Conservation (phyloP, 176 grass and related monocot species). For the Triticum monococcum region DNA sequence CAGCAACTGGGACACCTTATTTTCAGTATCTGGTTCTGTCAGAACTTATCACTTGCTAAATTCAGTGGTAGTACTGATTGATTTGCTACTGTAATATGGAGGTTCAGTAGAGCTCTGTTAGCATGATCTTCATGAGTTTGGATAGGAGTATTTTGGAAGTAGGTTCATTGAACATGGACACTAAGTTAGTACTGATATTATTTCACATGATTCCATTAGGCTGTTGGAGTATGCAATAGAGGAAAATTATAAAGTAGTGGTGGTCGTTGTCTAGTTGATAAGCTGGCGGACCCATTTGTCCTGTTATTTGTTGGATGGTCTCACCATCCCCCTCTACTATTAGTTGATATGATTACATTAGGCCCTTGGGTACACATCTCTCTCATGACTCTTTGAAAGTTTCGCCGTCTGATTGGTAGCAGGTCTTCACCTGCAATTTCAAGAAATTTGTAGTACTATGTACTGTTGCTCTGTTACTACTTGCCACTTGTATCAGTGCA, state of each 20-base stretch:
- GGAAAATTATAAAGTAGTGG: background rate
- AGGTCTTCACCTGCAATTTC: conserved; percentile 3
- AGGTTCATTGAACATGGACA: conserved; percentile 40
- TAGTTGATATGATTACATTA: conserved; percentile 9
- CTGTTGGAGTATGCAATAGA: conserved; percentile 4
- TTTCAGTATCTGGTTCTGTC: background rate
- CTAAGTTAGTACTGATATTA: background rate
- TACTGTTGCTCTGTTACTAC: background rate
- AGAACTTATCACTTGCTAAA: background rate
- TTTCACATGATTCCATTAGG: background rate
- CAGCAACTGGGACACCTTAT: background rate
- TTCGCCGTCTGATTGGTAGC: conserved; percentile 16
- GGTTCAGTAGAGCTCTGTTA: background rate
- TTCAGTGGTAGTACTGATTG: background rate
- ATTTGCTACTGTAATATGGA: background rate
- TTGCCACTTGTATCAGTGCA: background rate
- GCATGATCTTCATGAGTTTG: conserved; percentile 7
- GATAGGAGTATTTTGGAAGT: background rate
- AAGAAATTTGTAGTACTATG: background rate
- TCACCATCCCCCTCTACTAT: background rate
- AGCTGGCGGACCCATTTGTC: background rate
- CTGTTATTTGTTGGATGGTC: background rate
- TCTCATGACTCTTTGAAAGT: conserved; percentile 10
- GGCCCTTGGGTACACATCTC: conserved; percentile 10
- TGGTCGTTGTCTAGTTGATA: conserved; percentile 29